Conservation (phyloP, 768 basidiomycete species). For the Tricholoma bakamatsutake region DNA sequence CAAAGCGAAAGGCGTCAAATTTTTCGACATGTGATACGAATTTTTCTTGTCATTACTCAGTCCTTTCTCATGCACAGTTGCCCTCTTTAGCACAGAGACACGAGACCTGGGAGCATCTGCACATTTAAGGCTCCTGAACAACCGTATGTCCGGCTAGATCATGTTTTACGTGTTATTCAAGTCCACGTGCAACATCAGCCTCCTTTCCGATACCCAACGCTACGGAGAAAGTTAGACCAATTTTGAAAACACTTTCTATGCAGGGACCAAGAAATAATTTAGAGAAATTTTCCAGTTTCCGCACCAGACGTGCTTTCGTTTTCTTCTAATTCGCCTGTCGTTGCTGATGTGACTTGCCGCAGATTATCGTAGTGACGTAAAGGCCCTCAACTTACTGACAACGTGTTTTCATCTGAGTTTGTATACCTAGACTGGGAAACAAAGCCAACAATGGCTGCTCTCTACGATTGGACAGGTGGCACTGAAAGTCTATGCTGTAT, state of each 20-base stretch:
- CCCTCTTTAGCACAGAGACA: constrained; percentile 61
- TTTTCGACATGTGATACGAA: constrained; percentile 75
- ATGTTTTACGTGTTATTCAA: constrained; percentile 11
- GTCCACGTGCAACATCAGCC: constrained; percentile 29
- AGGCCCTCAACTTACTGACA: constrained; percentile 12
- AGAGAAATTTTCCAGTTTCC: constrained; percentile 61
- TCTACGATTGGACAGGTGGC: constrained; percentile 58
- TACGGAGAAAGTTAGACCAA: constrained; percentile 48
- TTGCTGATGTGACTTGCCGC: constrained; percentile 9
- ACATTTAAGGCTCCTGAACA: constrained; percentile 26
- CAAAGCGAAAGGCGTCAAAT: constrained; percentile 72
- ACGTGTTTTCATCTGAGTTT: constrained; percentile 16
- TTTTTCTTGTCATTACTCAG: constrained; percentile 6
- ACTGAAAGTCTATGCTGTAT: constrained; percentile 2
- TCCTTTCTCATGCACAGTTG: constrained; percentile 10
- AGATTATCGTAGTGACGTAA: constrained; percentile 77
- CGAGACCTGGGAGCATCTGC: constrained; percentile 46
- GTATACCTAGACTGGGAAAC: constrained; percentile 52
- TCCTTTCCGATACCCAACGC: constrained; percentile 56
- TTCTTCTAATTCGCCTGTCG: constrained; percentile 3
- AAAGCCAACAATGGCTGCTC: constrained; percentile 77
- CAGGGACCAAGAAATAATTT: constrained; percentile 61
- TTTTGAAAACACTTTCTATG: constrained; percentile 63
- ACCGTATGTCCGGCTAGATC: constrained; percentile 29
- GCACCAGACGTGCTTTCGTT: constrained; percentile 57